Conservation (phyloP, 352 stramenopile species). For the Globisporangium paroecandrum region DNA sequence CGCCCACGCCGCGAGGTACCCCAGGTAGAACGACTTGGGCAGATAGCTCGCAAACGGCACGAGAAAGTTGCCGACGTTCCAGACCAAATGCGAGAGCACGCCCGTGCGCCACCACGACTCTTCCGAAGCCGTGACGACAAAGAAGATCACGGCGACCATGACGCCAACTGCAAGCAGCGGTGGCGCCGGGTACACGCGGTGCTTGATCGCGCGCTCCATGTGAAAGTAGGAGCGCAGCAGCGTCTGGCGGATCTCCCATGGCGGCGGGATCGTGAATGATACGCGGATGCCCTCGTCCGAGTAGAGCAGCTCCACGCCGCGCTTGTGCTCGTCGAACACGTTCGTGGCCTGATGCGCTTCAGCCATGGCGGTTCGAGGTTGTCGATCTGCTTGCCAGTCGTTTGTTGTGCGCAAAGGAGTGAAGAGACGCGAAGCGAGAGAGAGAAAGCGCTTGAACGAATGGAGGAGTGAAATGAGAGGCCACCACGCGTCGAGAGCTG, state of each 20-base stretch:
- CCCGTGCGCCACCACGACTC: constrained; percentile 87
- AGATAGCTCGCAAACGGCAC: constrained; percentile 67
- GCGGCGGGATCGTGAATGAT: constrained; percentile 81
- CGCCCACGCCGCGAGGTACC: constrained; percentile 80
- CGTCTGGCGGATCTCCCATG: constrained; percentile 65
- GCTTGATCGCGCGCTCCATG: constrained; percentile 63
- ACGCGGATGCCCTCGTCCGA: constrained; percentile 80
- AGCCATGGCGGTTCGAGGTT: constrained; percentile 43
- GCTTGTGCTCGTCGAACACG: constrained; percentile 86
- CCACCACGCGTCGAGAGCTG: too few species aligned
- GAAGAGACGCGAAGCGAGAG: not conserved
- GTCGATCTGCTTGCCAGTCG: not conserved
- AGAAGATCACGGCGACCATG: constrained; percentile 56
- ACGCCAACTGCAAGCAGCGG: constrained; percentile 55
- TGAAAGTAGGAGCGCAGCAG: constrained; percentile 64
- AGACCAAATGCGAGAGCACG: constrained; percentile 68
- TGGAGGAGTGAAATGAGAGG: not conserved
- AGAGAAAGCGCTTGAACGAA: not conserved
- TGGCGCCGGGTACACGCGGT: constrained; percentile 76
- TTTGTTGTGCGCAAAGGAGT: not conserved
- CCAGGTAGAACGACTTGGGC: constrained; percentile 72
- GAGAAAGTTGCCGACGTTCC: constrained; percentile 74
- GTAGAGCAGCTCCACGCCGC: constrained; percentile 82
- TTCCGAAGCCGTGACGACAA: constrained; percentile 50
- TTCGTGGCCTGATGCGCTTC: constrained; percentile 83